Evolutionary conservation across 2,329 filamentous ascomycete species (phyloP), one percentile per base, ranked within the genome.

Genomic region (Mariannaea elegans): DNA sequence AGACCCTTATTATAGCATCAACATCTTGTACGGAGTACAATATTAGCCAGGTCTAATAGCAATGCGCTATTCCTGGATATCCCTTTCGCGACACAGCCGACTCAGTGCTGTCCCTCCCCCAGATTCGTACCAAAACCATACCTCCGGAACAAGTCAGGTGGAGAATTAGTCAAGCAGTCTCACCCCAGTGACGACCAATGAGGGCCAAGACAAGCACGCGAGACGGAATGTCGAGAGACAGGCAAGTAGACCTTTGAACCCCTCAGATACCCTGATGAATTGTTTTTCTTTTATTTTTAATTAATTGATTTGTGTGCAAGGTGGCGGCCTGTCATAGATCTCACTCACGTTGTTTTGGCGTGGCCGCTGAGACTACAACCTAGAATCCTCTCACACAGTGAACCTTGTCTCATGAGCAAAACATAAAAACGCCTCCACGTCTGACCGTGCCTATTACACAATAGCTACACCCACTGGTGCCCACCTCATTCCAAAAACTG

Each of bases 1-100:
- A 54, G 32, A 36, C 36, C 44, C 56, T 59, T 59, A 36, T 54
- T 59, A 59, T 59, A 59, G 56, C 38, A 47, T 38, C 49, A 29
- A 48, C 38, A 19, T 9, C 16, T 32, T 49, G 3, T 14, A 21
- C 4, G n/a, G n/a, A n/a, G 13, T n/a, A 21, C 42, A 6, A 49
- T 53, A 36, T 49, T 39, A 49, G 21, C 36, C 8, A 16, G 29
- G 14, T 9, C 34, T 32, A 19, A 41, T 27, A 13, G 16, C 32
- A 39, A 29, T 32, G 16, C 19, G 49, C 49, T 54, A 54, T 59
- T 49, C 56, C 47, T 44, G 29, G 49, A 59, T 14, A 27, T 34
- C 6, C 10, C 13, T 14, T n/a, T 18, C 42, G 3, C 31, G n/a
- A 32, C 32, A 44, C 31, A 13, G 16, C 27, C 27, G n/a, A n/a